Evolutionary conservation across 2,329 filamentous ascomycete species (phyloP).

Genomic region (Aspergillus versicolor): DNA sequence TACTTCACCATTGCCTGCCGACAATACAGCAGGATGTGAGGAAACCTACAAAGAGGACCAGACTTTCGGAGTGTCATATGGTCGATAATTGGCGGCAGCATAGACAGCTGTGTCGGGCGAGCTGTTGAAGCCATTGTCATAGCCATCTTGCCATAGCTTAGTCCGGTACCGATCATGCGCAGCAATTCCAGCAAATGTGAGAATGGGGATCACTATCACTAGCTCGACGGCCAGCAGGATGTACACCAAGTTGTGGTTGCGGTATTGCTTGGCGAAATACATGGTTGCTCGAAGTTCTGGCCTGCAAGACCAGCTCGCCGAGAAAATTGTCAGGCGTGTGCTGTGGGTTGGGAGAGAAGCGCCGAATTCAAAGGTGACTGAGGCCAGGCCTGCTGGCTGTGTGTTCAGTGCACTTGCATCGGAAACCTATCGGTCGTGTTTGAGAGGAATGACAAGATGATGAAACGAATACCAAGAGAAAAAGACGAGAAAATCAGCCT

Average conservation of each 20-base stretch:
- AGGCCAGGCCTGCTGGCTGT: slow-evolving; percentile 41
- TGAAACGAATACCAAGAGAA: slow-evolving; percentile 14
- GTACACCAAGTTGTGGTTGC: slow-evolving; percentile 52
- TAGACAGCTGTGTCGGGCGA: slow-evolving; percentile 57
- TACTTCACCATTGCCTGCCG: background rate
- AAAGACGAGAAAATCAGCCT: slow-evolving; percentile 21
- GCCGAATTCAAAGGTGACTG: slow-evolving; percentile 7
- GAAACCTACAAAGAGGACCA: slow-evolving; percentile 60
- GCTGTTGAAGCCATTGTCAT: slow-evolving; percentile 62
- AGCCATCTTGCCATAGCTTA: slow-evolving; percentile 62
- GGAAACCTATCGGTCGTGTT: slow-evolving; percentile 15
- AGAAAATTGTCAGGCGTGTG: background rate
- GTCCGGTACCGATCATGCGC: slow-evolving; percentile 61
- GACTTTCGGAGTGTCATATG: slow-evolving; percentile 54
- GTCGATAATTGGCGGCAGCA: slow-evolving; percentile 58
- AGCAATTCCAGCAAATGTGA: slow-evolving; percentile 63
- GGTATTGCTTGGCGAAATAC: slow-evolving; percentile 56
- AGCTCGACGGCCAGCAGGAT: slow-evolving; percentile 57
- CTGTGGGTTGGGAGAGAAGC: background rate
- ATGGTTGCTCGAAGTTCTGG: slow-evolving; percentile 24
- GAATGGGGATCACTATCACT: slow-evolving; percentile 55
- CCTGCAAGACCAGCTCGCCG: background rate
- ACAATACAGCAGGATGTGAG: background rate
- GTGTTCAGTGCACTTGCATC: slow-evolving; percentile 31
- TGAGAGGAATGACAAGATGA: background rate